phyloP scores from a whole-genome alignment of 768 basidiomycete species.

The Termitomyces eurrhizus region DNA sequence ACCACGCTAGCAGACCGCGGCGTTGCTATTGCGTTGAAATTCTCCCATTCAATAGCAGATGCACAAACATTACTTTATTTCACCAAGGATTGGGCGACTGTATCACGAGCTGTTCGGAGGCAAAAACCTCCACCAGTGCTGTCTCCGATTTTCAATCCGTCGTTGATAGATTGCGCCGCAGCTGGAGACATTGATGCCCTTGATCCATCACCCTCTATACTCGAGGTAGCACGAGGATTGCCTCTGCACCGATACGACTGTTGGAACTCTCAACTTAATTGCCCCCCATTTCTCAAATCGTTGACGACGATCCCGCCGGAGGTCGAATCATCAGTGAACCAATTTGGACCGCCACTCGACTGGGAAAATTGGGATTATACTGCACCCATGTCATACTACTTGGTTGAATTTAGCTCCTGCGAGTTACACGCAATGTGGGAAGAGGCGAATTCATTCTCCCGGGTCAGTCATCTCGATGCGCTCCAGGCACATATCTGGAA shows the following conservation, averaged over 20 bases:
- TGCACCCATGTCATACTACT: constrained; percentile 21
- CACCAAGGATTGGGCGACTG: constrained; percentile 30
- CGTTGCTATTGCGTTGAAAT: constrained; percentile 26
- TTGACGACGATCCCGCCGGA: constrained; percentile 18
- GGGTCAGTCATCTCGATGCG: constrained; percentile 31
- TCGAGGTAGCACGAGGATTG: constrained; percentile 18
- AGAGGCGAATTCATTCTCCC: constrained; percentile 16
- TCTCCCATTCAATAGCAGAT: constrained; percentile 32
- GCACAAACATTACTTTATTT: constrained; percentile 31
- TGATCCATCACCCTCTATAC: constrained; percentile 17
- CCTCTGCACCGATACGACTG: constrained; percentile 29
- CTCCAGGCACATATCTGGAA: constrained; percentile 34
- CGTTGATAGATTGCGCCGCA: constrained; percentile 24
- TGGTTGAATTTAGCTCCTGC: constrained; percentile 21
- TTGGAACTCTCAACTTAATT: constrained; percentile 23
- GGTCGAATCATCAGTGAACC: constrained; percentile 3
- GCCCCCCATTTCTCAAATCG: constrained; percentile 15
- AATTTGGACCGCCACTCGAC: constrained; percentile 21
- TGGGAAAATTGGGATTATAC: constrained; percentile 27
- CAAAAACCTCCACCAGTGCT: constrained; percentile 12
- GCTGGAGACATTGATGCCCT: constrained; percentile 27
- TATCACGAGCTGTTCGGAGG: constrained; percentile 19
- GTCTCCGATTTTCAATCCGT: constrained; percentile 27
- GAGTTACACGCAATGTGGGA: constrained; percentile 30
- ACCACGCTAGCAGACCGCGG: constrained; percentile 28